Percentiles rank a stretch among this genome's conserved stretches.
phyloP scores from a whole-genome alignment of 257 asterid species.

The Haberlea rhodopensis region DNA sequence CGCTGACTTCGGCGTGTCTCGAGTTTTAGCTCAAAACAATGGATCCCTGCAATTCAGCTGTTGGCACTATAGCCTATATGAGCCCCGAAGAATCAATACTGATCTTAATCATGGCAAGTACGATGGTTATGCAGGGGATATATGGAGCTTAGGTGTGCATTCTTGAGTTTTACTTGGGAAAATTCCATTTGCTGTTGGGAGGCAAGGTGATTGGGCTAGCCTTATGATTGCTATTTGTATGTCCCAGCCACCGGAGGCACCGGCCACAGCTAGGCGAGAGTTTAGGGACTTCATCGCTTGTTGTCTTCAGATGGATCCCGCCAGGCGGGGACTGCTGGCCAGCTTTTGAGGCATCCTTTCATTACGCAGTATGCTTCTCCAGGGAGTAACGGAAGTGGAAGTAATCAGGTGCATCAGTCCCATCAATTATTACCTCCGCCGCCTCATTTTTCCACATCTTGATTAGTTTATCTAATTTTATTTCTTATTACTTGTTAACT shows the following conservation, averaged over 20 bases:
- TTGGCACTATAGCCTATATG: slow-evolving; percentile 79
- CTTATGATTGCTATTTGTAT: slow-evolving; percentile 86
- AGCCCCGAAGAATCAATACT: slow-evolving; percentile 88
- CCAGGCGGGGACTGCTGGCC: slow-evolving; percentile 49
- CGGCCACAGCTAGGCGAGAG: slow-evolving; percentile 61
- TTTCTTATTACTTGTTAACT: slow-evolving; percentile 13
- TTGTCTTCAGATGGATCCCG: slow-evolving; percentile 59
- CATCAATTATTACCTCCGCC: slow-evolving; percentile 63
- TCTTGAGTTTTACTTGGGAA: slow-evolving; percentile 77
- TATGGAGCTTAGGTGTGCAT: slow-evolving; percentile 95
- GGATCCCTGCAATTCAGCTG: slow-evolving; percentile 29
- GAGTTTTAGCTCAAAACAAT: slow-evolving; percentile 23
- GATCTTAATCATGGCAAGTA: slow-evolving; percentile 83
- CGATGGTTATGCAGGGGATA: slow-evolving; percentile 87
- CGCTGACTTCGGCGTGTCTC: slow-evolving; percentile 29
- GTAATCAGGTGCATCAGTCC: slow-evolving; percentile 40
- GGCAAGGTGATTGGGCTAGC: slow-evolving; percentile 95
- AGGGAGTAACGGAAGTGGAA: slow-evolving; percentile 30
- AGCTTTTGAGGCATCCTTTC: slow-evolving; percentile 55
- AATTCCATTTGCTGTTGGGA: slow-evolving; percentile 69
- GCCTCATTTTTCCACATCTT: slow-evolving; percentile 60
- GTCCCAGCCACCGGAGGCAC: slow-evolving; percentile 91
- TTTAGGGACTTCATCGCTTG: slow-evolving; percentile 58
- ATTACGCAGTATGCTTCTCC: slow-evolving; percentile 44
- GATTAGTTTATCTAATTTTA: slow-evolving; percentile 25